These are phyloP conservation scores for Cytospora piceicola DNA, from an alignment of 2,329 filamentous ascomycete genomes.

Conservation along the genomic window DNA sequence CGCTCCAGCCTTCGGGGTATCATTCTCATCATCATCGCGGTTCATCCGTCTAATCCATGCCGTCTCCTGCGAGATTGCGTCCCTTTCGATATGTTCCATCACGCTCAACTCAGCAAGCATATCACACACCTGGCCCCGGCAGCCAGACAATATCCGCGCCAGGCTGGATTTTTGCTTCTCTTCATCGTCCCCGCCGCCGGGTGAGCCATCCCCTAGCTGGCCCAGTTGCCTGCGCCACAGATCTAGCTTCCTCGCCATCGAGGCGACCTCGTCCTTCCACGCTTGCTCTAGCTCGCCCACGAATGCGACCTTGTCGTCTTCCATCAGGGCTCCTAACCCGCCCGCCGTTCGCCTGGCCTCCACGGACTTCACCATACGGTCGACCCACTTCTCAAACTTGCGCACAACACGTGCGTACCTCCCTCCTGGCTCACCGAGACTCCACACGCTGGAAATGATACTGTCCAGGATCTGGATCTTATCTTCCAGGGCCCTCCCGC, in stretches of 20 bases:
- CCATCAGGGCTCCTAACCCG: conserved; percentile 35
- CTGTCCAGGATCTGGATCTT: conserved; percentile 62
- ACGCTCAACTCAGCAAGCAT: conserved; percentile 66
- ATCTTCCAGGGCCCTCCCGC: conserved; percentile 52
- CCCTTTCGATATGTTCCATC: conserved; percentile 65
- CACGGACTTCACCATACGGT: conserved; percentile 51
- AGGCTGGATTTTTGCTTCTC: conserved; percentile 44
- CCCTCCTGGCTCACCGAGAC: conserved; percentile 58
- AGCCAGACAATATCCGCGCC: conserved; percentile 52
- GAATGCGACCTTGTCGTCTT: conserved; percentile 48
- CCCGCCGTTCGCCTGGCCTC: conserved; percentile 46
- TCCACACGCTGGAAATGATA: conserved; percentile 61
- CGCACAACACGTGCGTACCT: conserved; percentile 59
- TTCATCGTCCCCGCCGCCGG: conserved; percentile 23
- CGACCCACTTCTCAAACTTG: conserved; percentile 64
- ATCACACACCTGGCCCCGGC: conserved; percentile 53
- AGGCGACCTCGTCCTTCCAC: conserved; percentile 63
- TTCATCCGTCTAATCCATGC: conserved; percentile 63
- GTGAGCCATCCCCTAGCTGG: conserved; percentile 43
- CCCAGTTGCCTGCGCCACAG: conserved; percentile 54
- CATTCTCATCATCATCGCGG: conserved; percentile 40
- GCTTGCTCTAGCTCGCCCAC: conserved; percentile 57
- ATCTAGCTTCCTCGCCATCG: conserved; percentile 58
- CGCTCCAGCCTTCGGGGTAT: conserved; percentile 47
- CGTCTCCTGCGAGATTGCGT: conserved; percentile 59